Base-by-base conservation (phyloP, 2,329 filamentous ascomycete species). In the Xylaria sp. region DNA sequence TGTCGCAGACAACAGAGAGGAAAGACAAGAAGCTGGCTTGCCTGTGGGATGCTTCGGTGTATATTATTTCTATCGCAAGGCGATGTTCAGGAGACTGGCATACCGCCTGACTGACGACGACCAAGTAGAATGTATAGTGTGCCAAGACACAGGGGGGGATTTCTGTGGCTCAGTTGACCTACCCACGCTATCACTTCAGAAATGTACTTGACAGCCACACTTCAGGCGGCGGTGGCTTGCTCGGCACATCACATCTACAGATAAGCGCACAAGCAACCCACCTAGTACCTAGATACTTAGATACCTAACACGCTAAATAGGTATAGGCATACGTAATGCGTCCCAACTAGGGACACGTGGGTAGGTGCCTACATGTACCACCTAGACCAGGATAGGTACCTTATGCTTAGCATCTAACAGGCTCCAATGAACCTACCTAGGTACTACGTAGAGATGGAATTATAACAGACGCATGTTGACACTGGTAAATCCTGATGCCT, bases 51-150 rank as follows among this genome's bases (percentile, higher is more conserved):
- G 53, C 54, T 63, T 13, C 56, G 47, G 31, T 63, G 59, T 64
- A 45, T 66, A 66, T 67, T 69, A 63, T 53, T 70, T 65, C 38
- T 44, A 68, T 67, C 69, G 63, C 66, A 65, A 65, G 65, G 49
- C 53, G 47, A 68, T 56, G 63, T 61, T 68, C 65, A 69, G 67
- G 69, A 69, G 63, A 50, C 17, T 44, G 10, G 53, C 29, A 61
- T 66, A 63, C 65, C 63, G 62, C 63, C 63, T 66, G 63, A 65
- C 54, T 29, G 27, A 17, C 20, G 22, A 44, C 15, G n/a, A 29
- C 27, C 36, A 45, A 49, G 56, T n/a, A 50, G 58, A 31, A 20
- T 27, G 49, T 25, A 33, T 57, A 62, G 44, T 65, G 66, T 53
- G 59, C 63, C 59, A 63, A 65, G 62, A 25, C 15, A 29, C 53